Evolutionary conservation across 2,329 filamentous ascomycete species (phyloP).

Genomic region (Mycogone perniciosa): DNA sequence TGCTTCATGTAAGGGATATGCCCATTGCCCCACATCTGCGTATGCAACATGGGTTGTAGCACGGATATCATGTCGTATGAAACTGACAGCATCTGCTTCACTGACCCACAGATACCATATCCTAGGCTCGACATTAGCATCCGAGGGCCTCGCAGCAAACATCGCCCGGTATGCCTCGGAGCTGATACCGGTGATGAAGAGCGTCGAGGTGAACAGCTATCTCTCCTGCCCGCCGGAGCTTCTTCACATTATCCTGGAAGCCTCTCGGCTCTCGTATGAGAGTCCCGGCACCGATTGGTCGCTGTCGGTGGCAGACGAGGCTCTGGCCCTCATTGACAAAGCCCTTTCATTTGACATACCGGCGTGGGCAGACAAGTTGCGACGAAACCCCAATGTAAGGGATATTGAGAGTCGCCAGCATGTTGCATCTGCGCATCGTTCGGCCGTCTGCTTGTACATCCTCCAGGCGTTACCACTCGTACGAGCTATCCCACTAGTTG

Average conservation of each 20-base stretch:
- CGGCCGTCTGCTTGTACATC: slow-evolving; percentile 42
- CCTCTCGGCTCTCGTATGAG: slow-evolving; percentile 38
- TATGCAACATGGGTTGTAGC: background rate
- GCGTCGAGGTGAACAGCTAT: slow-evolving; percentile 37
- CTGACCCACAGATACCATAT: slow-evolving; percentile 33
- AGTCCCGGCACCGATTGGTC: slow-evolving; percentile 27
- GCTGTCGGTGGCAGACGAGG: slow-evolving; percentile 29
- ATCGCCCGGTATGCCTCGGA: slow-evolving; percentile 35
- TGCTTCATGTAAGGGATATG: slow-evolving; percentile 36
- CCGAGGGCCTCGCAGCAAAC: slow-evolving; percentile 30
- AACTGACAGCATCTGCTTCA: slow-evolving; percentile 7
- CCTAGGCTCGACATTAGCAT: slow-evolving; percentile 32
- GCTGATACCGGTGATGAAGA: slow-evolving; percentile 34
- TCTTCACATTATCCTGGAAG: slow-evolving; percentile 39
- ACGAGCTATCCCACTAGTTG: slow-evolving; percentile 31
- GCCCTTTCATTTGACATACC: slow-evolving; percentile 37
- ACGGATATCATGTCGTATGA: background rate
- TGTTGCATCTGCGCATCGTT: slow-evolving; percentile 41
- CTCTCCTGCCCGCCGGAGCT: slow-evolving; percentile 38
- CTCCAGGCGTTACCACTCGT: slow-evolving; percentile 36
- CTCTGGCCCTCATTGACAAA: slow-evolving; percentile 34
- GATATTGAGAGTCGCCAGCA: slow-evolving; percentile 38
- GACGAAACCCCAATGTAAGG: slow-evolving; percentile 27
- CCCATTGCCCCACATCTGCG: background rate
- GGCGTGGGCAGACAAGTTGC: slow-evolving; percentile 36